A percentile compares a stretch with the other conserved stretches of the same genome.
phyloP scores from a whole-genome alignment of 331 rosid genomes.

The Arachis monticola region DNA sequence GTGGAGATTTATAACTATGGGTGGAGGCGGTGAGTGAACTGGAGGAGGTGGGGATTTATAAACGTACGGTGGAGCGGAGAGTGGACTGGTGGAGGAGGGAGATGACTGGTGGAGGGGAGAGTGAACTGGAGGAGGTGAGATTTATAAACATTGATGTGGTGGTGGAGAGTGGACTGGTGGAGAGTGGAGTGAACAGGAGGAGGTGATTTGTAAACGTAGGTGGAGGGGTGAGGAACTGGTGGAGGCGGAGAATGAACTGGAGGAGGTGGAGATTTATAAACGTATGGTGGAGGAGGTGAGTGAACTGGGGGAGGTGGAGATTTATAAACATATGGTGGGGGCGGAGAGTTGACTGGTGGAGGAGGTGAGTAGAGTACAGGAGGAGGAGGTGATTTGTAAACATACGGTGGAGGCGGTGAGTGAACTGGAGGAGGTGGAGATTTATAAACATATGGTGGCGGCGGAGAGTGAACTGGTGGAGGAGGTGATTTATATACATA shows the following conservation, averaged over 20 bases:
- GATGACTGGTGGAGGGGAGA: neutral
- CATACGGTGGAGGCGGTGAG: neutral
- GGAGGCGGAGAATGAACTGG: neutral
- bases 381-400: neutral
- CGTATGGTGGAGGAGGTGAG: neutral
- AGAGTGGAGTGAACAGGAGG: neutral
- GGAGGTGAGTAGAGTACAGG: slow-evolving; percentile 26
- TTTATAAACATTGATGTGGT: neutral
- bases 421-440: slow-evolving; percentile 26
- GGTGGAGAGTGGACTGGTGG: slow-evolving; percentile 13
- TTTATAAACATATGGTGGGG: neutral
- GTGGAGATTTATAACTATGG: too few relatives aligned
- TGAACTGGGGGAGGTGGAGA: slow-evolving; percentile 14
- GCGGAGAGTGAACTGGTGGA: neutral
- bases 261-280: slow-evolving; percentile 11
- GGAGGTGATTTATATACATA: neutral
- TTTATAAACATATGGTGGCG: neutral
- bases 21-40: too few relatives aligned
- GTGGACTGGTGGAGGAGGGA: too few relatives aligned
- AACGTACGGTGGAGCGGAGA: too few relatives aligned
- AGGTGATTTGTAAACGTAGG: slow-evolving; percentile 17
- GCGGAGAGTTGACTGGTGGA: neutral
- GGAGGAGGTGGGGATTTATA: too few relatives aligned
- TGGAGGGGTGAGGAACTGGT: neutral
- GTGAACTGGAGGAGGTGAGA: neutral